Evolutionary conservation across 495 filamentous ascomycete species (phyloP).

Genomic region (Lasiosphaeria ovina): DNA sequence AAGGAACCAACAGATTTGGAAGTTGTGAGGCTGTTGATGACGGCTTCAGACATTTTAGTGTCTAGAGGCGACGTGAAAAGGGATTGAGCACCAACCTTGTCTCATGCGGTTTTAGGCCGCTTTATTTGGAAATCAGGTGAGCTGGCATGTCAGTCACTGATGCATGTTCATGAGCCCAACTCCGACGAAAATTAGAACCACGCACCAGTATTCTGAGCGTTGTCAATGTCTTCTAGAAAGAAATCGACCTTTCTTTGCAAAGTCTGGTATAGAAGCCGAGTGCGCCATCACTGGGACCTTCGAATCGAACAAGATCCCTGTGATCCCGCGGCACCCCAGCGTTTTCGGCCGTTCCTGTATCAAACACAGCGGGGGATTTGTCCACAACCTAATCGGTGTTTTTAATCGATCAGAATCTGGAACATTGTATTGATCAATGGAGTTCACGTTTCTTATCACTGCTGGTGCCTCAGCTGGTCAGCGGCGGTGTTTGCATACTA

Average conservation of each 20-base stretch:
- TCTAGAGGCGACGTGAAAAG: not conserved
- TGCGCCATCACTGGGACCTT: conserved; percentile 9
- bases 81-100: not conserved
- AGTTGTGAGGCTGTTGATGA: not conserved
- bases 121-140: too few relatives aligned
- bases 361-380: conserved; percentile 13
- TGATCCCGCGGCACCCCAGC: conserved; percentile 13
- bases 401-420: too few relatives aligned
- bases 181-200: not conserved
- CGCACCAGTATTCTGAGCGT: not conserved
- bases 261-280: conserved; percentile 10
- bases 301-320: conserved; percentile 13
- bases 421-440: too few relatives aligned
- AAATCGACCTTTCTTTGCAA: conserved; percentile 9
- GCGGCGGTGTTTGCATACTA: too few relatives aligned
- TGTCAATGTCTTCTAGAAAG: conserved; percentile 7
- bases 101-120: conserved; percentile 3
- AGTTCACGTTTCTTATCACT: too few relatives aligned
- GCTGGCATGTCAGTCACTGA: too few relatives aligned
- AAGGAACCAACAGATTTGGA: not conserved
- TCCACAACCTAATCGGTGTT: conserved; percentile 18
- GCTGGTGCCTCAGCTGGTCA: too few relatives aligned
- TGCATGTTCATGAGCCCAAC: too few relatives aligned
- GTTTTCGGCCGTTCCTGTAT: conserved; percentile 12
- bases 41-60: not conserved